A percentile compares a stretch with the other conserved stretches of the same genome.
These are phyloP conservation scores for Syzygium aqueum DNA, from an alignment of 345 rosid genomes.

Conservation along the genomic window DNA sequence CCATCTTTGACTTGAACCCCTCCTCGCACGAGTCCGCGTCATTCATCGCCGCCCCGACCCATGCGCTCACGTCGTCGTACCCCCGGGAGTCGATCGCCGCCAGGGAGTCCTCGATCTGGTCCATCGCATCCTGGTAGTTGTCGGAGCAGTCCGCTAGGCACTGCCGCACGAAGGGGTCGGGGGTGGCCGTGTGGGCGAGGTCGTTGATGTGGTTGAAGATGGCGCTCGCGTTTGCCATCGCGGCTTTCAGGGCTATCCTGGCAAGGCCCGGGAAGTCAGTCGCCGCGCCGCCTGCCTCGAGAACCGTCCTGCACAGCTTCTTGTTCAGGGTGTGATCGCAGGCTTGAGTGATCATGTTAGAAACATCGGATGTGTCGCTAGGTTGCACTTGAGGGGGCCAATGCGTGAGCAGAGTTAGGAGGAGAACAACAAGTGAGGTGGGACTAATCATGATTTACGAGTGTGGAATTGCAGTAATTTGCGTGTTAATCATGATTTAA, in stretches of 20 bases:
- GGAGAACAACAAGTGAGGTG: neutral
- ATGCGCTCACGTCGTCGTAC: slow-evolving; percentile 3
- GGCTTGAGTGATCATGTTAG: neutral
- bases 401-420: neutral
- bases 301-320: neutral
- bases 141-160: slow-evolving; percentile 9
- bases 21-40: slow-evolving; percentile 18
- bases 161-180: neutral
- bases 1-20: neutral
- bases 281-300: neutral
- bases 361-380: neutral
- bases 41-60: slow-evolving; percentile 16
- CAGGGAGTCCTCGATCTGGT: slow-evolving; percentile 8
- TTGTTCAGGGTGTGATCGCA: neutral
- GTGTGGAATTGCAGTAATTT: neutral
- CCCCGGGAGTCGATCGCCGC: neutral
- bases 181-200: neutral
- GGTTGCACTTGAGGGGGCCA: neutral
- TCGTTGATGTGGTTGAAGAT: neutral
- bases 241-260: neutral
- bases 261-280: neutral
- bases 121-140: slow-evolving; percentile 9
- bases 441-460: neutral
- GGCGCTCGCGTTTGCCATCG: neutral
- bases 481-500: neutral